Evolutionary conservation across 176 grass and related monocot species (phyloP).

Genomic region (Oryza punctata): DNA sequence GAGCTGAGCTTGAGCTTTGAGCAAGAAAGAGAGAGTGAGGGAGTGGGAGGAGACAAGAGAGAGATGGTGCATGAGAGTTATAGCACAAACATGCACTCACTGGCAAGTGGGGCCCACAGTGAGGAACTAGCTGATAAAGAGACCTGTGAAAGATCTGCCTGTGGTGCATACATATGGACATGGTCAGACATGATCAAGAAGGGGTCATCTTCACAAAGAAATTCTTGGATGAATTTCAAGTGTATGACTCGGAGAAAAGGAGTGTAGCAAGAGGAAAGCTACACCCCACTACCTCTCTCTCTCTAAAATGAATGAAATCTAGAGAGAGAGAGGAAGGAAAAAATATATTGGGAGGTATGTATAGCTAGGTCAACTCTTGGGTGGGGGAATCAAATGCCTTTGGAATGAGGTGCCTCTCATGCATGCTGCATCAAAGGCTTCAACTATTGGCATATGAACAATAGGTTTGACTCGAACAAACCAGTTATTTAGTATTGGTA

Average conservation of each 20-base stretch:
- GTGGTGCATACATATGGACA: slow-evolving; percentile 3
- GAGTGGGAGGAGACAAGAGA: slow-evolving; percentile 10
- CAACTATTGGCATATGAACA: slow-evolving; percentile 62
- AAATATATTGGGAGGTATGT: slow-evolving; percentile 61
- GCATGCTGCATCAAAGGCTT: slow-evolving; percentile 62
- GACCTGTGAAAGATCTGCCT: no score
- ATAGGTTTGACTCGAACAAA: slow-evolving; percentile 69
- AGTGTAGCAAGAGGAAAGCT: slow-evolving; percentile 33
- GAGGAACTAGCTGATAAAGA: neutral
- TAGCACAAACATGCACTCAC: slow-evolving; percentile 44
- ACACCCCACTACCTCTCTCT: slow-evolving; percentile 20
- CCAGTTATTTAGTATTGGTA: slow-evolving; percentile 39
- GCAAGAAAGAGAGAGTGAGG: neutral
- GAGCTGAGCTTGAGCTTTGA: slow-evolving; percentile 13
- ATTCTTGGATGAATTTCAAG: slow-evolving; percentile 38
- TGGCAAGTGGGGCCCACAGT: slow-evolving; percentile 22
- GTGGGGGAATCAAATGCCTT: slow-evolving; percentile 91
- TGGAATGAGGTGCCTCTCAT: slow-evolving; percentile 64
- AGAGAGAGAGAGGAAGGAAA: slow-evolving; percentile 5
- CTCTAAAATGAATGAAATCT: neutral
- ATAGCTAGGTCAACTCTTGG: slow-evolving; percentile 73
- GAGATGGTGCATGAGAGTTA: slow-evolving; percentile 44
- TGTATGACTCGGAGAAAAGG: slow-evolving; percentile 64
- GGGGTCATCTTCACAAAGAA: slow-evolving; percentile 52
- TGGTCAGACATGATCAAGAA: slow-evolving; percentile 36